These are phyloP conservation scores for Colletotrichum somersetense DNA, from an alignment of 2,329 filamentous ascomycete genomes.

Conservation along the genomic window DNA sequence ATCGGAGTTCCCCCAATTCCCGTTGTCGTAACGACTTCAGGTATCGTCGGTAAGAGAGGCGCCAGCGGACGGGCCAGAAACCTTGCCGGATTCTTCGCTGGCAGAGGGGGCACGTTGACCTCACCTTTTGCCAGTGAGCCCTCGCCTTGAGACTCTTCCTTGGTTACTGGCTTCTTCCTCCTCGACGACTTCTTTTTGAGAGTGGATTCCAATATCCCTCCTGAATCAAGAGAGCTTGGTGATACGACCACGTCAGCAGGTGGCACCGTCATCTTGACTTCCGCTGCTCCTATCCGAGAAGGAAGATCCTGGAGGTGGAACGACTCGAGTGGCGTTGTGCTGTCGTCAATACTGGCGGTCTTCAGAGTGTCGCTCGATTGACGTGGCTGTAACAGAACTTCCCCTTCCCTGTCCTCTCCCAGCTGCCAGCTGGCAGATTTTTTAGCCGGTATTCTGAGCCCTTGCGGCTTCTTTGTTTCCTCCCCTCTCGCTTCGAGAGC, in stretches of 20 bases:
- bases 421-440: constrained; percentile 64
- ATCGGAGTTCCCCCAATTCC: constrained; percentile 19
- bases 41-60: constrained; percentile 56
- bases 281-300: constrained; percentile 56
- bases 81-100: constrained; percentile 48
- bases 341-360: constrained; percentile 48
- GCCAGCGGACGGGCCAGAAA: constrained; percentile 37
- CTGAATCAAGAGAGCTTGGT: constrained; percentile 44
- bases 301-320: constrained; percentile 64
- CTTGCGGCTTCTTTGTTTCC: constrained; percentile 54
- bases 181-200: constrained; percentile 39
- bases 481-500: constrained; percentile 55
- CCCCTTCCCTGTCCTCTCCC: constrained; percentile 63
- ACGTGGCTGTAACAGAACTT: constrained; percentile 48
- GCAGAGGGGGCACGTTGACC: constrained; percentile 48
- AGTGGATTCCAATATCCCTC: constrained; percentile 46
- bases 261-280: constrained; percentile 48
- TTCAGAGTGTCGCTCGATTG: constrained; percentile 48
- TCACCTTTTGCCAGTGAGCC: constrained; percentile 5
- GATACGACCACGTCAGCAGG: constrained; percentile 48
- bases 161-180: constrained; percentile 3
- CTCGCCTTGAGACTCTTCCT: constrained; percentile 32
- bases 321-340: constrained; percentile 60
- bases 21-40: constrained; percentile 50
- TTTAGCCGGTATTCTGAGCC: constrained; percentile 45